phyloP scores from a whole-genome alignment of 1,139 yeast species.

The Lodderomyces parapsilosis region DNA sequence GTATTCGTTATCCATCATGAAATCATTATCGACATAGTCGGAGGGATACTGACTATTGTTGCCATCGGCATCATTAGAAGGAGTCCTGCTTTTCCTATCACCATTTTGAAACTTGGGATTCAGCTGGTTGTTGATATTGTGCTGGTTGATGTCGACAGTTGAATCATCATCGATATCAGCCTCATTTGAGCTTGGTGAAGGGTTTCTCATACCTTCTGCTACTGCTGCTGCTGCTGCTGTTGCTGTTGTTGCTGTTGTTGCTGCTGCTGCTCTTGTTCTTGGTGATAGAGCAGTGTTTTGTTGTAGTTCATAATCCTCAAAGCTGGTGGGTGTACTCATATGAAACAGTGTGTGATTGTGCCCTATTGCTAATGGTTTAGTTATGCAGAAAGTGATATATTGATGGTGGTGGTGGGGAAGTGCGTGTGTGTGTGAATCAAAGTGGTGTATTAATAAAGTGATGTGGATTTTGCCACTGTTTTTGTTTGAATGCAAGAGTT shows the following conservation, averaged over 20 bases:
- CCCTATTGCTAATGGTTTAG: not conserved
- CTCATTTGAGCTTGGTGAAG: constrained; percentile 1
- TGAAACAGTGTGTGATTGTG: not conserved
- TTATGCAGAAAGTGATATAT: not conserved
- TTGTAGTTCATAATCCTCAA: constrained; percentile 20
- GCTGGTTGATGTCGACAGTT: not conserved
- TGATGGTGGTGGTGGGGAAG: not conserved
- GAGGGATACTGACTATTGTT: not conserved
- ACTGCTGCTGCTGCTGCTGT: too few relatives aligned
- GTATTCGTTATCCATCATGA: constrained; percentile 35
- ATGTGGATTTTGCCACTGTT: too few relatives aligned
- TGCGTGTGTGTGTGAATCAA: not conserved
- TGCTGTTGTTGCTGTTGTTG: constrained; percentile 6
- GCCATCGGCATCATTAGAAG: not conserved
- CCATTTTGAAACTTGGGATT: not conserved
- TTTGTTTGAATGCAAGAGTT: too few relatives aligned
- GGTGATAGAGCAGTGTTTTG: constrained; percentile 7
- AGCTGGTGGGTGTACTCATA: constrained; percentile 36
- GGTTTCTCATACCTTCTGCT: too few relatives aligned
- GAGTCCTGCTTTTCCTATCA: not conserved
- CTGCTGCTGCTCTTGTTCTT: constrained; percentile 8
- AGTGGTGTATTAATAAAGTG: too few relatives aligned
- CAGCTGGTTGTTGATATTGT: not conserved
- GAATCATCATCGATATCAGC: constrained; percentile 4
- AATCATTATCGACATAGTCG: constrained; percentile 23